Evolutionary conservation across 768 basidiomycete species (phyloP).

Genomic region (Cystofilobasidium macerans): DNA sequence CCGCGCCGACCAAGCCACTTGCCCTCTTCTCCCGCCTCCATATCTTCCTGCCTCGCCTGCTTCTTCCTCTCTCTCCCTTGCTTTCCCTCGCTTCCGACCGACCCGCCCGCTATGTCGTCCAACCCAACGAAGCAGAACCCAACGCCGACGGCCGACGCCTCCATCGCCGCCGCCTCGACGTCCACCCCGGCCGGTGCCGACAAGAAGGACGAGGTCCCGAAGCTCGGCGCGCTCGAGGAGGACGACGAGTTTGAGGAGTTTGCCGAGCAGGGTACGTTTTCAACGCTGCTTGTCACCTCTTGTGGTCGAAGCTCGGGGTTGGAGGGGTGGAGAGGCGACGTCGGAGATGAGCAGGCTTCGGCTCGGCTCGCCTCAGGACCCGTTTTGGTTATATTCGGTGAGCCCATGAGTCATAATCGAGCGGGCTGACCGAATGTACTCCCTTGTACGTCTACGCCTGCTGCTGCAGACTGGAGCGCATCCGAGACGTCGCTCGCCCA

Average conservation of each 20-base stretch:
- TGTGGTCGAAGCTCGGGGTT: no score
- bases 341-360: no score
- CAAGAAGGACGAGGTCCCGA: conserved; percentile 42
- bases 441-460: neutral
- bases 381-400: no score
- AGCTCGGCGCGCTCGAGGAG: conserved; percentile 84
- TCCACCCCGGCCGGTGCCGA: neutral
- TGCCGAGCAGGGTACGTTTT: conserved; percentile 31
- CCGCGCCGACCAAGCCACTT: no score
- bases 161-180: conserved; percentile 6
- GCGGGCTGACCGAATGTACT: no score
- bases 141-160: conserved; percentile 1
- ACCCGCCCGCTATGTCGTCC: no score
- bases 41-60: no score
- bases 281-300: neutral
- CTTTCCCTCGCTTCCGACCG: no score
- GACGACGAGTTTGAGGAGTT: conserved; percentile 76
- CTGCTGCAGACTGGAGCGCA: conserved; percentile 26
- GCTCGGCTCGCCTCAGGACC: no score
- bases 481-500: conserved; percentile 28
- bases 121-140: neutral
- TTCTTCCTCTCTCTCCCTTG: neutral
- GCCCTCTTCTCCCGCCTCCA: no score
- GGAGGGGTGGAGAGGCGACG: neutral
- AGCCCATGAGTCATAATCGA: no score